Evolutionary conservation across 192 early-diverging fungal species (phyloP).

Genomic region (Paraglomus brasilianum): DNA sequence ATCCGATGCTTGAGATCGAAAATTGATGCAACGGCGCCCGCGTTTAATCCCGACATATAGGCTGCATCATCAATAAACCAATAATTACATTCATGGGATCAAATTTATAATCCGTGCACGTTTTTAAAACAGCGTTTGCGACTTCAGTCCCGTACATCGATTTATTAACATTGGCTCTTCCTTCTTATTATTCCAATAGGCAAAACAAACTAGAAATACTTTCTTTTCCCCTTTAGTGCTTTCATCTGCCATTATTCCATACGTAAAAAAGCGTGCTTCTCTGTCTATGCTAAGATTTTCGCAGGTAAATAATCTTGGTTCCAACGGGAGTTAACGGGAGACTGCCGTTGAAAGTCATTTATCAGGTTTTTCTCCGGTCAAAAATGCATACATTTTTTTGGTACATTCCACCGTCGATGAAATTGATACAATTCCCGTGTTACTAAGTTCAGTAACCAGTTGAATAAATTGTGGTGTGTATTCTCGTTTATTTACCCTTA

Average conservation of each 20-base stretch:
- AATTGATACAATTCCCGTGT: too few relatives aligned
- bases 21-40: constrained; percentile 4
- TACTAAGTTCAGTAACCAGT: too few relatives aligned
- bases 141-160: background rate
- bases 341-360: too few relatives aligned
- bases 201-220: background rate
- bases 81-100: background rate
- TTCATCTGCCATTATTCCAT: constrained; percentile 2
- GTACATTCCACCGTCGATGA: too few relatives aligned
- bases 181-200: background rate
- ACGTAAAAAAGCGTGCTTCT: background rate
- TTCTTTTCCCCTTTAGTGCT: background rate
- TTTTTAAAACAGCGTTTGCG: background rate
- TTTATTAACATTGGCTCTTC: background rate
- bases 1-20: background rate
- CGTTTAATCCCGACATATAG: background rate
- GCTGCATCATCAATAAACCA: constrained; percentile 5
- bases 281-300: background rate
- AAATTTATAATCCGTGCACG: background rate
- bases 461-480: too few relatives aligned
- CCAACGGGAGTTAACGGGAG: background rate
- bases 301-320: background rate
- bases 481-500: too few relatives aligned
- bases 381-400: too few relatives aligned
- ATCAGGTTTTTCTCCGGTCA: too few relatives aligned